Base-by-base conservation (phyloP, 768 basidiomycete species). In the Naganishia friedmannii region DNA sequence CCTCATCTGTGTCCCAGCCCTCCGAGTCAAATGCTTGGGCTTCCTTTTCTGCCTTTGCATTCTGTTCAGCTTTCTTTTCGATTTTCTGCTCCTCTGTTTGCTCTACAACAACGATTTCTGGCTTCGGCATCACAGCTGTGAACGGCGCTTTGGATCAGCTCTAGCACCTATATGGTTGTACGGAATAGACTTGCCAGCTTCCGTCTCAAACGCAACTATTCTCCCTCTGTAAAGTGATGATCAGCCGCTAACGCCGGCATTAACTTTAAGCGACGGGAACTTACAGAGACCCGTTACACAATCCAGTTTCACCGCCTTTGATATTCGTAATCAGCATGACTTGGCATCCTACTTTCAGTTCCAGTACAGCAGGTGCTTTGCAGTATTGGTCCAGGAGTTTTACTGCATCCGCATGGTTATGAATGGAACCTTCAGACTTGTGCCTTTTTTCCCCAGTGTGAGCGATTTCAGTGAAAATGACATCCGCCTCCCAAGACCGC, bases 311-410 rank as follows among this genome's bases (percentile, higher is more conserved):
- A 13, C 60, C 60, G 23, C 37, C 51, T 19, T 57, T 57, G 39
- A 66, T 48, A 34, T 70, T 70, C 45, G 54, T 63, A 31, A 60
- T 45, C 65, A 70, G 42, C 70, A 70, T 70, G 26, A 70, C 70
- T 31, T 70, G 70, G n/a, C 53, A 54, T n/a, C 65, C 70, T 10
- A 70, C 55, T 31, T 57, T 56, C 15, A 70, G 29, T 21, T 66
- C 70, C 23, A 70, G 26, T 13, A 53, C 42, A 7, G 69, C 21
- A 7, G 69, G 69, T 17, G 69, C 69, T 45, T 60, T 42, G 53
- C 57, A 70, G 60, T 70, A 60, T 32, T 70, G 58, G 39, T 70
- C 69, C 29, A 70, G 53, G 17, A 70, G 34, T 12, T 65, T 46
- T 3, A 65, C 58, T 17, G 69, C 69, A 23, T 60, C 60, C 6